Base-by-base conservation (phyloP, 495 filamentous ascomycete genomes). In the Halenospora varia region DNA sequence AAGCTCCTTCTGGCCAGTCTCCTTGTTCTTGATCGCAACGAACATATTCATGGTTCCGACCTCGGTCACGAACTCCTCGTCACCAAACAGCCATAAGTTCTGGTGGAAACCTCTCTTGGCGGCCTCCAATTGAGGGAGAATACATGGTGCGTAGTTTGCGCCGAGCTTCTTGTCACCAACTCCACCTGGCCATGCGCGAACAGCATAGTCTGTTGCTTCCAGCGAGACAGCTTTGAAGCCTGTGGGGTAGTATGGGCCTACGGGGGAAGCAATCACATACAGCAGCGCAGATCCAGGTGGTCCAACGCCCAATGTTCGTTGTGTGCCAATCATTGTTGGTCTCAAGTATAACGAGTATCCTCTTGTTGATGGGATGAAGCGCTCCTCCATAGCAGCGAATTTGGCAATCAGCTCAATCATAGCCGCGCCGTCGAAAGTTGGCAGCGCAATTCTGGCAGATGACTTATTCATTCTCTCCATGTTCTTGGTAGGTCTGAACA, bases 1-100 rank as follows among this genome's bases (percentile, higher is more conserved):
- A 15, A 98, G 79, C 75, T 95, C 90, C 68, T 91, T 92, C 78
- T 88, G 80, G 2, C 93, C 94, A 19, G 87, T 90, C 65, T 88
- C 80, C 76, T 88, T 88, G 73, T 91, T 83, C 70, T 80, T 80
- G 60, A 96, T 69, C 11, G 88, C 89, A 9, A 87, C 82, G 67
- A 97, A 98, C 58, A 98, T 82, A 71, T 98, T 98, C 94, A 97
- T 98, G 26, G 95, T 96, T 54, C 94, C 94, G 26, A 94, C 94
- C 73, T 98, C 94, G 26, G 95, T 98, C 35, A 96, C 84, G 65
- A 84, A 95, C 62, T 96, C 90, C 73, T 97, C 91, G 59, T 93
- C 85, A 26, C 89, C 90, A 66, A 97, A 97, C 26, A 98, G 76
- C 94, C 94, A 98, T 51, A 98, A 77, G 71, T 97, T 97, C 80